phyloP scores from a whole-genome alignment of 441 rosid genomes.

The Euphorbia corollata region DNA sequence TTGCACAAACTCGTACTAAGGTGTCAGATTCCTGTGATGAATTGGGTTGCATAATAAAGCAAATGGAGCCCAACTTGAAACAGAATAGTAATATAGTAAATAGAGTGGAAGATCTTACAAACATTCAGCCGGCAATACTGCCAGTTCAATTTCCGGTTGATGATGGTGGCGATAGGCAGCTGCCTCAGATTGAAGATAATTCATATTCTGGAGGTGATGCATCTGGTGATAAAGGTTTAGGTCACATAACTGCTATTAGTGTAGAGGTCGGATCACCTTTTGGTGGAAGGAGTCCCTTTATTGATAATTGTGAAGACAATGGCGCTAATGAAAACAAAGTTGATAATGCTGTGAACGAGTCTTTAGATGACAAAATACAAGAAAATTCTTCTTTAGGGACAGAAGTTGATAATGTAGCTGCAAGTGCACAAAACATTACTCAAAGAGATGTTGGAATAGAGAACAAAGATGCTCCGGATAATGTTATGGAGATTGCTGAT shows the following conservation, averaged over 20 bases:
- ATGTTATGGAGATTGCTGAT: constrained; percentile 25
- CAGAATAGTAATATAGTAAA: constrained; percentile 30
- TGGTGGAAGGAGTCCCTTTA: constrained; percentile 21
- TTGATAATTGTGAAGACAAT: constrained; percentile 23
- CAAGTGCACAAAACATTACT: constrained; percentile 22
- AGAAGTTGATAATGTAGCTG: constrained; percentile 28
- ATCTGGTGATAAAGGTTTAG: constrained; percentile 32
- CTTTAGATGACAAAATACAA: constrained; percentile 29
- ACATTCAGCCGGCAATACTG: constrained; percentile 32
- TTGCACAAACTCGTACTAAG: constrained; percentile 36
- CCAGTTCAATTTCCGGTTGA: constrained; percentile 30
- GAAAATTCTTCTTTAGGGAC: constrained; percentile 34
- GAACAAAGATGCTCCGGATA: constrained; percentile 28
- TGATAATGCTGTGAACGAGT: constrained; percentile 25
- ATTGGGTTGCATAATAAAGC: constrained; percentile 57
- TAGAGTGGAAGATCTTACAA: constrained; percentile 29
- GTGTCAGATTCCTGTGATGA: constrained; percentile 67
- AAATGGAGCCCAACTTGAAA: constrained; percentile 64
- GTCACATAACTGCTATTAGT: constrained; percentile 22
- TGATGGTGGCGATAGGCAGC: constrained; percentile 35
- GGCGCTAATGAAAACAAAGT: constrained; percentile 27
- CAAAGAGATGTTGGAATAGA: constrained; percentile 25
- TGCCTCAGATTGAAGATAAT: constrained; percentile 34
- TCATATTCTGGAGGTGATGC: constrained; percentile 30
- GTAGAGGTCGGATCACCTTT: constrained; percentile 27